Base-by-base conservation (phyloP, 441 rosid genomes). In the Raphanus hybrid region DNA sequence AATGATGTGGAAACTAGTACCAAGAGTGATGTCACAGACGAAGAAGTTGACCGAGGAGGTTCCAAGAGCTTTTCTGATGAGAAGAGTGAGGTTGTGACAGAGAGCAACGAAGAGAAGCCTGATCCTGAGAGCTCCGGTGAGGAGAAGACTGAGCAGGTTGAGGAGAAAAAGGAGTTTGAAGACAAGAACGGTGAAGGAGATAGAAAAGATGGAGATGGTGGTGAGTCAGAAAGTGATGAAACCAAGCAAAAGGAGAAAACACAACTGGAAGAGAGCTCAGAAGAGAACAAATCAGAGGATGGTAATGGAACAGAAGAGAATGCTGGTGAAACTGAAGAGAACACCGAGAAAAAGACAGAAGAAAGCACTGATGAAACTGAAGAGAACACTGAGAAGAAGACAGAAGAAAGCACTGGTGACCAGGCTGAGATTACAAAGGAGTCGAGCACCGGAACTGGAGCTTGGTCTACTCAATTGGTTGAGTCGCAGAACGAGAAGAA, bases 401-500 rank as follows among this genome's bases (percentile, higher is more conserved):
- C 26, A 23, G 26, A 23, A 23, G 26, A 23, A 23, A 29, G 34
- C 34, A 4, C 5, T 29, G 81, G 67, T 63, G 84, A 67, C 16
- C 82, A 78, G 29, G 76, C 85, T 45, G 88, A 84, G 58, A 82
- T 82, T 58, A 73, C 76, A 23, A 78, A 64, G 26, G 85, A 84
- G 76, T 45, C 86, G 18, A 82, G 78, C 61, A 74, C 78, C 76
- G 75, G 74, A 69, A 74, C 65, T 43, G 81, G 85, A 57, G 52
- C 80, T 67, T 82, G 84, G 84, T 80, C 87, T 60, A 84, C 86
- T 54, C 87, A 86, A 70, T 82, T 81, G 58, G 80, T 23, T 54
- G 87, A 86, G 43, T 86, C 89, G 15, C 84, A 82, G 57, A 84
- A 84, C 48, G 89, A 84, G 85, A 86, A 84, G 80, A 68, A 76